A percentile compares a stretch with the other conserved stretches of the same genome.
Evolutionary conservation across 192 early-diverging fungal genomes (phyloP).

Genomic region (Coemansia interrupta): DNA sequence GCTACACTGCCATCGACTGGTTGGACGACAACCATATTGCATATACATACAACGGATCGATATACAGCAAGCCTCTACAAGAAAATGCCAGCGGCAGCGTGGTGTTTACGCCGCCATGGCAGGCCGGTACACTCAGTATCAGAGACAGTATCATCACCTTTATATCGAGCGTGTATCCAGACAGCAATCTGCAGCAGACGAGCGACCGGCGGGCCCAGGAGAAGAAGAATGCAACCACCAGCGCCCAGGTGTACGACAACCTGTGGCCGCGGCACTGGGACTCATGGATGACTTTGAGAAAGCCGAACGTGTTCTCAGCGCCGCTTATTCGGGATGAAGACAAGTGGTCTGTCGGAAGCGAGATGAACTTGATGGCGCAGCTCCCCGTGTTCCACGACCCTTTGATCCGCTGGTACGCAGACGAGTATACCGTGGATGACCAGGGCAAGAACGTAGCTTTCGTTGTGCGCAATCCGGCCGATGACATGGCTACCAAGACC

Average conservation of each 20-base stretch:
- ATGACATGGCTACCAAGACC: slow-evolving; percentile 62
- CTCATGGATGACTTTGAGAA: slow-evolving; percentile 52
- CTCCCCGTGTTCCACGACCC: slow-evolving; percentile 23
- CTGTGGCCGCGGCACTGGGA: slow-evolving; percentile 78
- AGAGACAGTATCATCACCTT: slow-evolving; percentile 12
- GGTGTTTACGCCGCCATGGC: slow-evolving; percentile 13
- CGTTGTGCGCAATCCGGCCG: slow-evolving; percentile 56
- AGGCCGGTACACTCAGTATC: slow-evolving; percentile 2
- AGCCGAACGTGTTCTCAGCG: slow-evolving; percentile 20
- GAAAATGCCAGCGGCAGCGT: slow-evolving; percentile 6
- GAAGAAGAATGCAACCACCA: slow-evolving; percentile 37
- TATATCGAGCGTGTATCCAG: slow-evolving; percentile 49
- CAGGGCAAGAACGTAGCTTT: slow-evolving; percentile 64
- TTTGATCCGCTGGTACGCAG: slow-evolving; percentile 42
- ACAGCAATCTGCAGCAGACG: slow-evolving; percentile 51
- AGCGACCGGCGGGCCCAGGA: slow-evolving; percentile 38
- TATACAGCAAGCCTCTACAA: slow-evolving; percentile 9
- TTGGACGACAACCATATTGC: slow-evolving; percentile 24
- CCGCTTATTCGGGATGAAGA: slow-evolving; percentile 21
- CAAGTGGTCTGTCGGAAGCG: slow-evolving; percentile 1
- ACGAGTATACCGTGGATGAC: slow-evolving; percentile 58
- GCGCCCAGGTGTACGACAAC: slow-evolving; percentile 60
- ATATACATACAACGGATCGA: slow-evolving; percentile 20
- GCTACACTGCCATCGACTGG: slow-evolving; percentile 29
- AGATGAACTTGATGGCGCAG: slow-evolving; percentile 19